A percentile compares a stretch with the other conserved stretches of the same genome.
These are phyloP conservation scores for Solanum hybrid DNA, from an alignment of 305 asterid species.

Conservation along the genomic window DNA sequence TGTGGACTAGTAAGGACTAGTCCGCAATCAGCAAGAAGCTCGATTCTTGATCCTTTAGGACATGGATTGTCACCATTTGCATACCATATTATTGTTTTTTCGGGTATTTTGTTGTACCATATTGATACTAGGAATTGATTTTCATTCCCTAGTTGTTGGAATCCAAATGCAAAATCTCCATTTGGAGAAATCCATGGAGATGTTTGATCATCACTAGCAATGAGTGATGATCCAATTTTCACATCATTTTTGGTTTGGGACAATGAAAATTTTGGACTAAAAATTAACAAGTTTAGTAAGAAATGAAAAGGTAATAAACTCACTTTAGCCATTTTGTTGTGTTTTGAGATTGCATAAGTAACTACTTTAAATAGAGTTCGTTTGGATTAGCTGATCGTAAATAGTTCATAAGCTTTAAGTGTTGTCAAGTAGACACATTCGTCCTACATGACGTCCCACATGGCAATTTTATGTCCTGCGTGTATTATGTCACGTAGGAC, in stretches of 20 bases:
- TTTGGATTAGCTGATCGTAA: background rate
- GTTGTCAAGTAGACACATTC: background rate
- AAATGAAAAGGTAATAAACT: background rate
- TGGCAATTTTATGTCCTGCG: no score
- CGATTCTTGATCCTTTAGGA: constrained; percentile 14
- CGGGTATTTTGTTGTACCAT: constrained; percentile 13
- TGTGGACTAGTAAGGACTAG: constrained; percentile 10
- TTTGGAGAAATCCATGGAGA: constrained; percentile 21
- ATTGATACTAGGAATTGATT: constrained; percentile 4
- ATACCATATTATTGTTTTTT: constrained; percentile 13
- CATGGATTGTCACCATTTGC: constrained; percentile 6
- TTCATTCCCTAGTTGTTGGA: background rate
- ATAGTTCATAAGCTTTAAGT: background rate
- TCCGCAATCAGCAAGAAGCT: constrained; percentile 3
- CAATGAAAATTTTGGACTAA: constrained; percentile 5
- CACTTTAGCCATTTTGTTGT: background rate
- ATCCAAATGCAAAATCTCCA: constrained; percentile 29
- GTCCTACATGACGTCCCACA: accelerated
- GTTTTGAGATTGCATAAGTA: background rate
- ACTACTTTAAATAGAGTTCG: background rate
- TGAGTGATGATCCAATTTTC: background rate
- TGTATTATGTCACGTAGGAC: background rate
- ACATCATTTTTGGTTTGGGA: constrained; percentile 15
- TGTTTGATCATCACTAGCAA: constrained; percentile 6
- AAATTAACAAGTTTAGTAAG: background rate